Base-by-base conservation (phyloP, 176 grass and related monocot species). In the Puya raimondii region DNA sequence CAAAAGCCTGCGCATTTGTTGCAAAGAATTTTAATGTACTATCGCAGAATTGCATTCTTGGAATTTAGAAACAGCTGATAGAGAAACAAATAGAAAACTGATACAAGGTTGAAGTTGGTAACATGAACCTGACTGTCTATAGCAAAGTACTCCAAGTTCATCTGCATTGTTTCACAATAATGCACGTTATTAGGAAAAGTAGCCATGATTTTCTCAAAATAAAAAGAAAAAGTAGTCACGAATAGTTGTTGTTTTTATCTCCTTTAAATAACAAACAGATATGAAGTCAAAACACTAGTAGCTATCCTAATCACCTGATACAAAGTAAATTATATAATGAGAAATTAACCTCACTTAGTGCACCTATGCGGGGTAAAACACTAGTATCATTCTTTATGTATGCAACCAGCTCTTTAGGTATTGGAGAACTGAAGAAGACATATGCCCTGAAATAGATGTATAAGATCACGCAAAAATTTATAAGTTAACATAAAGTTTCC, bases 71-170 rank as follows among this genome's bases (percentile, higher is more conserved):
- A 18, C 14, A 33, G 23, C 13, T 1, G 12, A 42, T 14, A 14
- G 9, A 33, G 11, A 10, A 66, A 15, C 33, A 42, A 42, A 42
- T 42, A 7, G 33, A 42, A 42, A 42, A 42, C 33, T 42, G 4
- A 42, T 42, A 42, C 33, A 42, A 7, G 6, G 33, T 42, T 7
- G 33, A 42, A 42, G 33, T 42, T 42, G 33, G 33, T 42, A 42
- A 7, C 33, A 42, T 42, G 33, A 42, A 97, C 94, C 94, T 97
- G 94, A 91, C 72, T 88, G 77, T 97, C 94, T 79, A 89, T 80
- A 81, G 94, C 71, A 70, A 97, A 97, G 67, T 92, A 97, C 72
- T 97, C 94, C 79, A 97, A 85, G 77, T 97, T 97, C 94, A 97
- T 92, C 94, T 97, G 84, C 63, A 69, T 90, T 74, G 74, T 27